Evolutionary conservation across 192 early-diverging fungal species (phyloP).

Genomic region (Gonapodya sp.): DNA sequence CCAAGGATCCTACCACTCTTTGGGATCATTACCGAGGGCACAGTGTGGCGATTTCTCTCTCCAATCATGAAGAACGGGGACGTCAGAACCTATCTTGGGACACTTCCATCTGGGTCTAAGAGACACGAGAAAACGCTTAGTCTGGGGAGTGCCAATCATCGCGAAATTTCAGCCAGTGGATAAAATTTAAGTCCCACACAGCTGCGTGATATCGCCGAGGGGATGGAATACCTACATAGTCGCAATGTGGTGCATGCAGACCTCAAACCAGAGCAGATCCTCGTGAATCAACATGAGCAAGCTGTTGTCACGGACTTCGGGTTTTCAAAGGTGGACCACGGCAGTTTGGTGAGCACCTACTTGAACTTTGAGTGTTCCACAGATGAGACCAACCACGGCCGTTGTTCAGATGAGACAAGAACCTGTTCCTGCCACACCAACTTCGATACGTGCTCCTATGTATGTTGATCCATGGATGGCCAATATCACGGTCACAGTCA

Average conservation of each 20-base stretch:
- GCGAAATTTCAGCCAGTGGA: not conserved
- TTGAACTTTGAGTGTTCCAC: not conserved
- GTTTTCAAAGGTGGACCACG: not conserved
- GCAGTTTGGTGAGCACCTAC: not conserved
- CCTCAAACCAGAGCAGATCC: not conserved
- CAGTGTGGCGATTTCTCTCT: not conserved
- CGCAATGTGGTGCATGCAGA: not conserved
- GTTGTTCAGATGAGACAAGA: not conserved
- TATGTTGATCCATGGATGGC: not conserved
- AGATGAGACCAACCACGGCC: not conserved
- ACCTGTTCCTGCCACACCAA: not conserved
- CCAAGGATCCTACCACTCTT: not conserved
- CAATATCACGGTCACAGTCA: not conserved
- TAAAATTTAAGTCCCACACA: not conserved
- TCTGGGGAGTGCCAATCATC: not conserved
- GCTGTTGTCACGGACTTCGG: constrained; percentile 3
- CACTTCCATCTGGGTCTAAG: not conserved
- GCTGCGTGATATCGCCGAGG: constrained; percentile 5
- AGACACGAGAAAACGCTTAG: not conserved
- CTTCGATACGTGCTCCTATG: not conserved
- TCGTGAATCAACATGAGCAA: not conserved
- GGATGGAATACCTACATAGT: constrained; percentile 7
- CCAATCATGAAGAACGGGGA: not conserved
- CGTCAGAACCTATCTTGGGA: not conserved
- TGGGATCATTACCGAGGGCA: not conserved